Percentiles rank a stretch among this genome's conserved stretches.
phyloP scores from a whole-genome alignment of 192 early-diverging fungal species.

The Backusella psychrophila region DNA sequence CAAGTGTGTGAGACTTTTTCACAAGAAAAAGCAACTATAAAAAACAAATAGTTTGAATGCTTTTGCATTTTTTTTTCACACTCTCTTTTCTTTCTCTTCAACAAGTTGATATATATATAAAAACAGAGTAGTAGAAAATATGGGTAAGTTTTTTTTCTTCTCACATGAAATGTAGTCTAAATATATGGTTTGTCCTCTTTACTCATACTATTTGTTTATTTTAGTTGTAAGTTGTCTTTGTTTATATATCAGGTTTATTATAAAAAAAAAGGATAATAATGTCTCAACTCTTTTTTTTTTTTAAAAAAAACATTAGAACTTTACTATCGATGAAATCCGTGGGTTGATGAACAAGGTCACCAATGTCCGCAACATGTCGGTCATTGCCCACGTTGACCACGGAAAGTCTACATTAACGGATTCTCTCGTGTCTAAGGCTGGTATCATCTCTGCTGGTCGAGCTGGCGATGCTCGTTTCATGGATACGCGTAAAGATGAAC shows the following conservation, averaged over 20 bases:
- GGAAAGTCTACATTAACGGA: slow-evolving; percentile 96
- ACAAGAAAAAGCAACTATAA: not conserved
- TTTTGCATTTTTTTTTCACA: not conserved
- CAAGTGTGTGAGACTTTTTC: not conserved
- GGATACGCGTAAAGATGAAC: slow-evolving; percentile 95
- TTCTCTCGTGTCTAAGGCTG: slow-evolving; percentile 95
- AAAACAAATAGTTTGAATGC: not conserved
- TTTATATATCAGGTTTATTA: not conserved
- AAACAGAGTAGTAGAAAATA: slow-evolving; percentile 5
- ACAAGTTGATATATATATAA: not conserved
- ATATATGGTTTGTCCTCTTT: not conserved
- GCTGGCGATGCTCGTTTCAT: slow-evolving; percentile 97
- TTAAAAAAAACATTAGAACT: slow-evolving; percentile 25
- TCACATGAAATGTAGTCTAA: not conserved
- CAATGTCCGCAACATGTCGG: slow-evolving; percentile 99
- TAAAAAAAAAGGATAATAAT: not conserved
- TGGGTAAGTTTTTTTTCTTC: not conserved
- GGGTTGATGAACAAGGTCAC: slow-evolving; percentile 53
- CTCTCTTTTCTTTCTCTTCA: not conserved
- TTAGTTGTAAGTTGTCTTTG: not conserved
- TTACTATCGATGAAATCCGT: slow-evolving; percentile 53
- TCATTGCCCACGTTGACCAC: slow-evolving; percentile 99
- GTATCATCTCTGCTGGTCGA: slow-evolving; percentile 95
- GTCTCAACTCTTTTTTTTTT: not conserved
- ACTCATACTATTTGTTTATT: not conserved